Percentiles rank a stretch among this genome's conserved stretches.
Conservation (phyloP, 768 basidiomycete genomes). For the Mycena metata region DNA sequence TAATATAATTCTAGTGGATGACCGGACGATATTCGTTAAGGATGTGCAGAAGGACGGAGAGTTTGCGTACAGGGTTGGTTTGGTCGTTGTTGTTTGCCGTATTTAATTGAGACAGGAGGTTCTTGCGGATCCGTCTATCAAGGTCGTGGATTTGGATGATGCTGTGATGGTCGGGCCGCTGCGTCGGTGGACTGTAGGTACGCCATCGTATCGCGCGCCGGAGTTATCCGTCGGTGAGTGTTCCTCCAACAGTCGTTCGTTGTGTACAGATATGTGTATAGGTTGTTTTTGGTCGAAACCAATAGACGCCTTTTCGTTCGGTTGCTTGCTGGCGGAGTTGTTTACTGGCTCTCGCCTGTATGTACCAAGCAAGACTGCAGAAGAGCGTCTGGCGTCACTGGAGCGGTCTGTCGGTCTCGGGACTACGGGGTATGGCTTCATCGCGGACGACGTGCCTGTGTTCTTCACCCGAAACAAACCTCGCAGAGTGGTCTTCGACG, state of each 20-base stretch:
- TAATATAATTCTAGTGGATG: not conserved
- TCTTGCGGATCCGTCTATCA: not conserved
- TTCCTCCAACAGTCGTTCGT: too few relatives aligned
- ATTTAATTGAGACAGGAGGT: not conserved
- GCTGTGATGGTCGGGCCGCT: not conserved
- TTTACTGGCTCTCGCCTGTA: not conserved
- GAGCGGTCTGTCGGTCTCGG: not conserved
- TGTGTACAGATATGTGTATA: too few relatives aligned
- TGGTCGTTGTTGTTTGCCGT: not conserved
- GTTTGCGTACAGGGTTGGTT: not conserved
- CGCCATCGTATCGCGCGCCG: not conserved
- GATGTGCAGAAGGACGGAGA: not conserved
- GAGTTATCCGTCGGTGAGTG: not conserved
- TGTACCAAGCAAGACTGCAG: not conserved
- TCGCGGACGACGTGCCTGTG: not conserved
- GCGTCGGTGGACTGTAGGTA: not conserved
- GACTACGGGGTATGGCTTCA: not conserved
- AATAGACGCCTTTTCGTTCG: not conserved
- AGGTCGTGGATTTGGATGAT: constrained; percentile 1
- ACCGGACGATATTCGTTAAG: not conserved
- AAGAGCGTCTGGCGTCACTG: not conserved
- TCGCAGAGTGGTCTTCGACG: not conserved
- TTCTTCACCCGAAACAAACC: not conserved
- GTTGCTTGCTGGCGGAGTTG: not conserved
- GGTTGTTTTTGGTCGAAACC: not conserved